A percentile compares a stretch with the other conserved stretches of the same genome.
phyloP scores from a whole-genome alignment of 805 yeast species.

The Saccharomycodes ludwigii region DNA sequence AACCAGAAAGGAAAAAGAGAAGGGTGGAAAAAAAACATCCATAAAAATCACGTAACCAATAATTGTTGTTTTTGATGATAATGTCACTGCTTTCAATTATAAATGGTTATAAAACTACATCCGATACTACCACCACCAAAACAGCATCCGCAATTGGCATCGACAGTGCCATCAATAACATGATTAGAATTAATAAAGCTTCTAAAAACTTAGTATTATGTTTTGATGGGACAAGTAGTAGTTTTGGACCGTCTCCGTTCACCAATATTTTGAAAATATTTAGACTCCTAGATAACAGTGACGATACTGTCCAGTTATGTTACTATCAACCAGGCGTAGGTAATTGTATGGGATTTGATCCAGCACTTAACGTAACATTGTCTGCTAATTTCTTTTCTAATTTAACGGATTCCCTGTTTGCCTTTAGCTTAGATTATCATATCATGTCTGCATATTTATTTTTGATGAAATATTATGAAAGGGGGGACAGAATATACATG shows the following conservation, averaged over 20 bases:
- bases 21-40: background rate
- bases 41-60: no score
- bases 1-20: background rate
- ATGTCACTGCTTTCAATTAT: no score
- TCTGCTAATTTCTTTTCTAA: constrained; percentile 12
- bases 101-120: no score
- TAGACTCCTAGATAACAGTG: constrained; percentile 36
- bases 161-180: no score
- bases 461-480: constrained; percentile 34
- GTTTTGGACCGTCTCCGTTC: constrained; percentile 42
- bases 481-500: constrained; percentile 40
- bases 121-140: no score
- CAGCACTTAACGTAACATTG: constrained; percentile 12
- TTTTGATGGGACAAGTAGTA: constrained; percentile 51
- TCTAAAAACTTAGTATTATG: constrained; percentile 39
- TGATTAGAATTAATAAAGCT: background rate
- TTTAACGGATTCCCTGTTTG: constrained; percentile 34
- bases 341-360: constrained; percentile 32
- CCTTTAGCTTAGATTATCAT: constrained; percentile 42
- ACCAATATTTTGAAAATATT: constrained; percentile 44
- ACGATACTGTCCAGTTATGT: constrained; percentile 32
- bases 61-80: no score
- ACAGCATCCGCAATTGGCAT: no score
- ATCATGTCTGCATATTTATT: constrained; percentile 45
- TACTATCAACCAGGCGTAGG: constrained; percentile 66